Conservation (phyloP, 2,329 filamentous ascomycete genomes). For the Plenodomus lindquistii region DNA sequence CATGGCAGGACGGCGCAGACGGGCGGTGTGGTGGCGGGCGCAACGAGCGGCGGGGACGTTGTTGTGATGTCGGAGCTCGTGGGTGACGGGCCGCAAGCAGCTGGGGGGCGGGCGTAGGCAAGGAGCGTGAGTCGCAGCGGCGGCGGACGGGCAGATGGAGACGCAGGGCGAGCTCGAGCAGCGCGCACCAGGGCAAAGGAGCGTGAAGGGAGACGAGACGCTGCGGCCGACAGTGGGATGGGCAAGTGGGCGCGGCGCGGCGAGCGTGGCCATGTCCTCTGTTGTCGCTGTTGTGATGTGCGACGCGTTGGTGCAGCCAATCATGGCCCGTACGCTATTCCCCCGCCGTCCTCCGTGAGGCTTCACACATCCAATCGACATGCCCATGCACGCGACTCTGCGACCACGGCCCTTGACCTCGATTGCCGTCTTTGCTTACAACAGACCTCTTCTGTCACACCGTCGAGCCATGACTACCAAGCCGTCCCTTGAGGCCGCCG, state of each 20-base stretch:
- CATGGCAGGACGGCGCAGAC: constrained; percentile 10
- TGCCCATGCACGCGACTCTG: constrained; percentile 12
- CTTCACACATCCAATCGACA: constrained; percentile 20
- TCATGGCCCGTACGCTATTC: constrained; percentile 10
- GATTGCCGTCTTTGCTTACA: not conserved
- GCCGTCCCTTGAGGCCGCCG: constrained; percentile 56
- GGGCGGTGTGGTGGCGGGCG: constrained; percentile 12
- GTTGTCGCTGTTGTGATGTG: constrained; percentile 34
- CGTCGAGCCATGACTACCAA: constrained; percentile 42
- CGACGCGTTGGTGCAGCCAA: constrained; percentile 21
- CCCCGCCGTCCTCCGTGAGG: not conserved
- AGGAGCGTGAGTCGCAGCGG: constrained; percentile 10
- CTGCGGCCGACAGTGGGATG: constrained; percentile 3
- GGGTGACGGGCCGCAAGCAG: constrained; percentile 13
- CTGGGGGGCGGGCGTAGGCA: constrained; percentile 17
- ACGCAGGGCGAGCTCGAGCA: constrained; percentile 11
- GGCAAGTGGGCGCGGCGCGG: not conserved
- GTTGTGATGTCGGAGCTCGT: constrained; percentile 19
- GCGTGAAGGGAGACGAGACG: constrained; percentile 12
- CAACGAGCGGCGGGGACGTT: constrained; percentile 8
- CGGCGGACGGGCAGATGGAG: not conserved
- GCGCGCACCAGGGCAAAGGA: constrained; percentile 4
- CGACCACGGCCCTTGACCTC: not conserved
- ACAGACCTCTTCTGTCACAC: constrained; percentile 11
- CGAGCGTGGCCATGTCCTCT: constrained; percentile 7